Evolutionary conservation across 108 stramenopile species (phyloP), one percentile per base, ranked within the genome.

Genomic region (Nitzschia inconspicua): DNA sequence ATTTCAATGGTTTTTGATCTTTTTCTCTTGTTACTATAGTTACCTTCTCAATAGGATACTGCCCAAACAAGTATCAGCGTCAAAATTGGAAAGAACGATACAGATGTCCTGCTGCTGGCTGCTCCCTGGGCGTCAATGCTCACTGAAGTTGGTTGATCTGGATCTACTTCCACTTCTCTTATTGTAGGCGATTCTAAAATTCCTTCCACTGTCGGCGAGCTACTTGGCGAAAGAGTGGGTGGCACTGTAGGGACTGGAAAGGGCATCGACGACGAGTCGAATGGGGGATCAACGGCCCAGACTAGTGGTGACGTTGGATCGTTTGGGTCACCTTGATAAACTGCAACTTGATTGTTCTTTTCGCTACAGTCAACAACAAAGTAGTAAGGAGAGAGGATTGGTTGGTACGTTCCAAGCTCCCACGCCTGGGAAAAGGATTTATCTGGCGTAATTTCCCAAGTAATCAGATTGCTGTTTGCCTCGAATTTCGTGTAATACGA

Each of bases 401-500:
- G 41, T 42, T 19, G 41, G 4, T 42, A 19, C 4, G 41, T 42
- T 19, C 18, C 16, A 3, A 19, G 16, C 4, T 42, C 41, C 41
- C 41, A 42, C 2, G 19, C 41, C 16, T 16, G 19, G 41, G 41
- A 42, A 19, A 42, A 42, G 18, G 41, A 42, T 19, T 42, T 19
- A 19, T 42, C 19, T 4, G 16, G 41, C 2, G 2, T 20, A n/a
- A 24, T 37, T 26, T 36, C 22, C 61, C 61, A 63, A 16, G 61
- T 63, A 37, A 63, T 27, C 3, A 63, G 48, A 26, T 63, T 63
- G 6, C 61, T 27, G 26, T 63, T 26, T 1, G 28, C 47, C 25
- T 63, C 44, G 3, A 63, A 18, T 37, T 37, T 63, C 0, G 61
- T 50, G 34, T 49, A 49, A 44, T 63, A 63, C 3, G 61, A 41